A percentile compares a stretch with the other conserved stretches of the same genome.
phyloP scores from a whole-genome alignment of 1,139 yeast genomes.

The Saccharomyces hybrid region DNA sequence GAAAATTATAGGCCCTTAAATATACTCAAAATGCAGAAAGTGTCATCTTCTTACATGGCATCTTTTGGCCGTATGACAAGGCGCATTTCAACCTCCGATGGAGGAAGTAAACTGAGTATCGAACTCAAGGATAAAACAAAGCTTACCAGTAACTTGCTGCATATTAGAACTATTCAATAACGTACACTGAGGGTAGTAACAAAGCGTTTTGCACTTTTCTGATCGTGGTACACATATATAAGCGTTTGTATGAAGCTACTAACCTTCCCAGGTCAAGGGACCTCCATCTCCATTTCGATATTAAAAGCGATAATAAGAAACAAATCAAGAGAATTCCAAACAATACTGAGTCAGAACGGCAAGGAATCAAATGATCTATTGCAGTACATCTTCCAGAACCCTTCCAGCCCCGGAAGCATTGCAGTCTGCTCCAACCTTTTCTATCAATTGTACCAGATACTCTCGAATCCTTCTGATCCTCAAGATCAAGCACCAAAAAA shows the following conservation, averaged over 20 bases:
- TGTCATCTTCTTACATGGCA: neutral
- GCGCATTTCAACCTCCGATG: neutral
- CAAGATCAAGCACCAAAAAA: slow-evolving; percentile 1
- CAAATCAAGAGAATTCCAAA: slow-evolving; percentile 18
- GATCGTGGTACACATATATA: neutral
- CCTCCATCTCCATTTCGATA: slow-evolving; percentile 24
- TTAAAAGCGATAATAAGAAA: slow-evolving; percentile 20
- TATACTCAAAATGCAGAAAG: neutral
- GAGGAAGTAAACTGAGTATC: neutral
- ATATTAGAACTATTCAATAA: neutral
- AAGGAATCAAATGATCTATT: slow-evolving; percentile 17
- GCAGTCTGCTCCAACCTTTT: slow-evolving; percentile 28
- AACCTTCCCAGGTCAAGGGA: slow-evolving; percentile 33
- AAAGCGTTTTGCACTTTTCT: neutral
- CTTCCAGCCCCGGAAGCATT: slow-evolving; percentile 27
- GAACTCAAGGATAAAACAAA: neutral
- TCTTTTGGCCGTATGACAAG: neutral
- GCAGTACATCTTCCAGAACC: slow-evolving; percentile 18
- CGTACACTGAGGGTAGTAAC: neutral
- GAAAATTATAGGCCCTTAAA: neutral
- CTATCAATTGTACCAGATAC: slow-evolving; percentile 19
- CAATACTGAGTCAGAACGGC: slow-evolving; percentile 15
- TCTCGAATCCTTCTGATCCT: slow-evolving; percentile 1
- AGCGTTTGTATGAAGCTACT: slow-evolving; percentile 17
- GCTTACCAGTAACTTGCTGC: neutral